Conservation (phyloP, 2,329 filamentous ascomycete genomes). For the Pseudocercospora eumusae region DNA sequence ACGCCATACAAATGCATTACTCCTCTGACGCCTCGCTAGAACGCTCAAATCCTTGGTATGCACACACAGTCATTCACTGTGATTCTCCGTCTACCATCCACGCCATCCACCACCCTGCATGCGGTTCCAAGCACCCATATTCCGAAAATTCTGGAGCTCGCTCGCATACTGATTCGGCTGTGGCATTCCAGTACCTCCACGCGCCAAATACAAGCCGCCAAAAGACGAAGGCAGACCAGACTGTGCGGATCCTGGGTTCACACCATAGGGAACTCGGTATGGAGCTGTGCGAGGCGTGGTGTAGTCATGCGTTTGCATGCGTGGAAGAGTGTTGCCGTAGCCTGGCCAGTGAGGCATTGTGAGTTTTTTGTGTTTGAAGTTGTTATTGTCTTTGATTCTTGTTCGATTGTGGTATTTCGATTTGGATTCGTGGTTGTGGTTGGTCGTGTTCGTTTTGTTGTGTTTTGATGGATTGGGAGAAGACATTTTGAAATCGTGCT, state of each 20-base stretch:
- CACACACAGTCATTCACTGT: neutral
- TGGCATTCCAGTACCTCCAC: neutral
- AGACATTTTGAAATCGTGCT: neutral
- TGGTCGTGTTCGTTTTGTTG: neutral
- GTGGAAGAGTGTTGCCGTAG: neutral
- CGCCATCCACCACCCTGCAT: slow-evolving; percentile 2
- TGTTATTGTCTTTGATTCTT: neutral
- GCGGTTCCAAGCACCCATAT: neutral
- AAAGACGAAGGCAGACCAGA: neutral
- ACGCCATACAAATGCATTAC: neutral
- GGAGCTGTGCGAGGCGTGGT: neutral
- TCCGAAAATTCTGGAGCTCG: neutral
- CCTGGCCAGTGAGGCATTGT: neutral
- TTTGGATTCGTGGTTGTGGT: neutral
- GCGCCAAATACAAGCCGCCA: neutral
- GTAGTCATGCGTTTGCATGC: neutral
- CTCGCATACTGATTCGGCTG: neutral
- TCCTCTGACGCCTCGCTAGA: neutral
- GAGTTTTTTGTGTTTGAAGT: neutral
- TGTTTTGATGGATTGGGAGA: neutral
- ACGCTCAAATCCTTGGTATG: neutral
- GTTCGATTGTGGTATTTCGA: neutral
- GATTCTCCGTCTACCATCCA: neutral
- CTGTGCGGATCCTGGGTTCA: neutral
- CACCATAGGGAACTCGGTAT: neutral